Evolutionary conservation across 768 basidiomycete genomes (phyloP).

Genomic region (Cystobasidium onofrii): DNA sequence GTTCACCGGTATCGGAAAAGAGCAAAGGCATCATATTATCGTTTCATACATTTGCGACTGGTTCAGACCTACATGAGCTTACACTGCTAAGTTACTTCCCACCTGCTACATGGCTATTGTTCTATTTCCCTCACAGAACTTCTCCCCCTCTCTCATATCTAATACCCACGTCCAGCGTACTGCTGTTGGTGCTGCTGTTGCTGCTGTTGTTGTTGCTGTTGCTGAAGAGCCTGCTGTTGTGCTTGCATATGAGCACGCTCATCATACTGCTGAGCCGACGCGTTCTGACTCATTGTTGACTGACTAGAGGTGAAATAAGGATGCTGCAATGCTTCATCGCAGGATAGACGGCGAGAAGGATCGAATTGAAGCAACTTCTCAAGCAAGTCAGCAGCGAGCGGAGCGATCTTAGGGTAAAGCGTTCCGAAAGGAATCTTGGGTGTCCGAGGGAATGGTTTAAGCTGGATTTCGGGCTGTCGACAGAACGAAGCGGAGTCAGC

Average conservation of each 20-base stretch:
- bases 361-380: slow-evolving; percentile 94
- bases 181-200: slow-evolving; percentile 65
- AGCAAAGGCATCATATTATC: not conserved
- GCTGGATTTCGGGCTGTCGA: slow-evolving; percentile 65
- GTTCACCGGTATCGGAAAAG: too few species aligned
- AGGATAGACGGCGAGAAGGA: slow-evolving; percentile 80
- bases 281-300: not conserved
- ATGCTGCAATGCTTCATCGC: slow-evolving; percentile 80
- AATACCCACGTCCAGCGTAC: slow-evolving; percentile 45
- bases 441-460: slow-evolving; percentile 79
- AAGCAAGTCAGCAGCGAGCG: slow-evolving; percentile 84
- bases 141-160: too few species aligned
- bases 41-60: not conserved
- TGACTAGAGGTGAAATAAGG: slow-evolving; percentile 60
- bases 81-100: not conserved
- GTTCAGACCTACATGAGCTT: not conserved
- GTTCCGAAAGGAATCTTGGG: slow-evolving; percentile 72
- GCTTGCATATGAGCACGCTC: slow-evolving; percentile 16
- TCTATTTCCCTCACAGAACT: not conserved
- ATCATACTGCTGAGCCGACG: not conserved
- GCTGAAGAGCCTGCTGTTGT: slow-evolving; percentile 47
- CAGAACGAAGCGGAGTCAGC: too few species aligned
- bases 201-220: slow-evolving; percentile 58
- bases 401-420: slow-evolving; percentile 74
- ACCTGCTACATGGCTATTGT: not conserved